Evolutionary conservation across 306 rosid genomes (phyloP).

Genomic region (Astragalus membranaceus): DNA sequence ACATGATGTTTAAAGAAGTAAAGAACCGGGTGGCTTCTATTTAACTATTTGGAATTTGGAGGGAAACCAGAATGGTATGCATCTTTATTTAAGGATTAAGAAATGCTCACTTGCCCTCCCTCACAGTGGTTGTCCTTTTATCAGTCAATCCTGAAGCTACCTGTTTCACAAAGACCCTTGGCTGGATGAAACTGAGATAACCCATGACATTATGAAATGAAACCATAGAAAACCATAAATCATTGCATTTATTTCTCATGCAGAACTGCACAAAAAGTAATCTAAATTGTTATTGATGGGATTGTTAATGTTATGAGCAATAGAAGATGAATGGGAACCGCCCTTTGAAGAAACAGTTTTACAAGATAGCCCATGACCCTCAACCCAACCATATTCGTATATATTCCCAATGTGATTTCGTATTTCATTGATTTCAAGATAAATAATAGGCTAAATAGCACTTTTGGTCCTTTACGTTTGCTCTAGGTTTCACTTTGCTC

Average conservation of each 20-base stretch:
- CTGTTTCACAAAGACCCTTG: background rate
- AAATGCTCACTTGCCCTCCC: constrained; percentile 11
- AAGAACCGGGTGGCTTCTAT: constrained; percentile 9
- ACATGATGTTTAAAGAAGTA: background rate
- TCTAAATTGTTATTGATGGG: background rate
- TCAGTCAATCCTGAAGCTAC: no score
- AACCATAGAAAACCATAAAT: background rate
- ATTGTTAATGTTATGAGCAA: background rate
- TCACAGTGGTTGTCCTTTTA: background rate
- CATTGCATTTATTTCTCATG: background rate
- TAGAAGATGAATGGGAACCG: background rate
- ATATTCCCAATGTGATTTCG: background rate
- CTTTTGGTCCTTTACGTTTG: no score
- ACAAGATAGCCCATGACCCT: background rate
- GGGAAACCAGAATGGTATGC: background rate
- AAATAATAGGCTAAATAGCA: no score
- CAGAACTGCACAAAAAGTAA: background rate
- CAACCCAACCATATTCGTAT: background rate
- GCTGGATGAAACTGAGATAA: no score
- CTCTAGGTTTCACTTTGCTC: no score
- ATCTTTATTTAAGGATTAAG: background rate
- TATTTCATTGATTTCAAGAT: background rate
- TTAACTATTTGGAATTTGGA: background rate
- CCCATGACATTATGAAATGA: background rate
- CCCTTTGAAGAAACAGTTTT: constrained; percentile 4